Base-by-base conservation (phyloP, 768 basidiomycete genomes). In the Cantharellus anzutake region DNA sequence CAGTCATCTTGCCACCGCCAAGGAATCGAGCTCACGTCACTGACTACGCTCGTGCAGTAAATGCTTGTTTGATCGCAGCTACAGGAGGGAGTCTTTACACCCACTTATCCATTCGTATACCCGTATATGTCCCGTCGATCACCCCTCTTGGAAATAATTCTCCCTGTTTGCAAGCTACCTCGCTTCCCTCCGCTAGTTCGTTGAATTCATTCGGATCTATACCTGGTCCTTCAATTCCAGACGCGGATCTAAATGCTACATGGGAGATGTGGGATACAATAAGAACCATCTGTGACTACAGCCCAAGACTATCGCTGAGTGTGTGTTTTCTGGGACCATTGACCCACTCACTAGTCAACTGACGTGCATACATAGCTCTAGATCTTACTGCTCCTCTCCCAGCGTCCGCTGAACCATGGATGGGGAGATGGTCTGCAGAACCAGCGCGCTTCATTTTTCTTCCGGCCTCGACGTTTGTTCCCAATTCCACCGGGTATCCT, bases 221-320 rank as follows among this genome's bases (percentile, higher is more conserved):
- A 64, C 1, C 63, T 65, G 4, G 64, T 60, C 7, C 57, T 66
- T 40, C 62, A 63, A 53, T 75, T 16, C 70, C 76, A 48, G 80
- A 81, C 64, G 73, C 71, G 4, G 79, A 83, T 62, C 71, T 86
- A 58, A 82, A 82, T 65, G 78, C 75, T 3, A 89, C 86, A 0
- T 99, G 96, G 94, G 96, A 98, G 69, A 94, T 93, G 81, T 99
- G 96, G 96, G 96, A 98, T 69, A 77, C 84, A 53, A 88, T 99
- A 60, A 77, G 93, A 62, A 83, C 84, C 2, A 78, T 94, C 41
- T 99, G 96, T 69, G 83, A 83, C 60, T 94, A 92, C 69, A 81
- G 80, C 67, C 73, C 77, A 39, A 78, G 86, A 37, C 67, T 91
- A 61, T 83, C 83, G 2, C 67, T 88, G 60, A 83, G 87, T 90